Base-by-base conservation (phyloP, 768 basidiomycete species). In the Amanita subjunquillea region DNA sequence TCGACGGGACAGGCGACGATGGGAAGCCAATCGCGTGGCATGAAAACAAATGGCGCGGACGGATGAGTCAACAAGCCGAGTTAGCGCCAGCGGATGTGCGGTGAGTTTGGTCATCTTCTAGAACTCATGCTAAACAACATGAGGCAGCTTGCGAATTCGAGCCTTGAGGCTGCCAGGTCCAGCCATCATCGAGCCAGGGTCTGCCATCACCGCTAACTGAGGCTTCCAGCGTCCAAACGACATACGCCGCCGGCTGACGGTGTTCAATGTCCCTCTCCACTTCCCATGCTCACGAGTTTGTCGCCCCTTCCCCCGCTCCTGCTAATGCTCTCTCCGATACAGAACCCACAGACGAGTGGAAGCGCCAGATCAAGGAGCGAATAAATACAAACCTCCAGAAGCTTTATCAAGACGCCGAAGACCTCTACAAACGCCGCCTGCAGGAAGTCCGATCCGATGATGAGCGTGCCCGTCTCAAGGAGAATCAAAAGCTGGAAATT, bases 391-490 rank as follows among this genome's bases (percentile, higher is more conserved):
- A 54, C 27, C 48, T 48, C 37, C 39, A 48, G 41, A 41, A 48
- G 40, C 39, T 54, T 38, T 48, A 48, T 42, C 46, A 54, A 20
- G 53, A 54, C 27, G 53, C 53, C 9, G 42, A 53, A 6, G 51
- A 45, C 3, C 32, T 42, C 7, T 46, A 45, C 42, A 44, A 40
- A 46, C 42, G 44, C 15, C 43, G 43, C 6, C 32, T 53, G 8
- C 51, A 53, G 23, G 51, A 53, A 7, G 43, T 43, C 42, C 30
- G 48, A 48, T 40, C 53, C 45, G 48, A 49, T 30, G 46, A 48
- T 2, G 46, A 54, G 34, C 45, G 53, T 10, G 47, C 38, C 23
- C 38, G 39, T 15, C 41, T 54, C 15, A 48, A 40, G 20, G 53
- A 41, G 45, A 47, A 54, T 12, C 40, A 48, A 32, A 41, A 48